Conservation (phyloP, 140 eudicot genomes). For the Flaveria floridana region DNA sequence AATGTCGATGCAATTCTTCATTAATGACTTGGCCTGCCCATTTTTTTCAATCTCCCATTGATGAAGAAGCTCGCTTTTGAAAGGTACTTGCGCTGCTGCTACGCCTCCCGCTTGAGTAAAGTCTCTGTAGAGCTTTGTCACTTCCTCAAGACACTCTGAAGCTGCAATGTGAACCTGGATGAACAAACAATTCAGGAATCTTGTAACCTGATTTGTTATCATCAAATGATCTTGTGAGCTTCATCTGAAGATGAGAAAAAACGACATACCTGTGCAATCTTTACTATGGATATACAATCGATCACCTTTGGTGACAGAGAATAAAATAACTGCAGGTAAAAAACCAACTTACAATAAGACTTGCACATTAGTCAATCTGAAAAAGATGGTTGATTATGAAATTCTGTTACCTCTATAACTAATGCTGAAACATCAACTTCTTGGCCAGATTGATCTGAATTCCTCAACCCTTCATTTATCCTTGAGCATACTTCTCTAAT, state of each 20-base stretch:
- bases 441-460: conserved; percentile 7
- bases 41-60: conserved; percentile 67
- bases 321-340: conserved; percentile 55
- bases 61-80: conserved; percentile 56
- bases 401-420: conserved; percentile 54
- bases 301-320: conserved; percentile 60
- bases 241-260: conserved; percentile 1
- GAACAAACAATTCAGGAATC: not conserved
- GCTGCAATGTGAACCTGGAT: conserved; percentile 83
- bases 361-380: not conserved
- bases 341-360: conserved; percentile 12
- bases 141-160: conserved; percentile 74
- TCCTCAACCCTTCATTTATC: conserved; percentile 36
- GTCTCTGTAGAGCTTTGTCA: conserved; percentile 41
- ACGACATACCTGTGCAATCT: conserved; percentile 75
- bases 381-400: conserved; percentile 16
- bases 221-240: not conserved
- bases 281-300: conserved; percentile 61
- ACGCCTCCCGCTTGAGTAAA: conserved; percentile 29
- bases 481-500: conserved; percentile 69
- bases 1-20: conserved; percentile 68
- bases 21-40: conserved; percentile 70
- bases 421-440: conserved; percentile 41
- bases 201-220: not conserved
- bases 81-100: conserved; percentile 33